Percentiles rank a stretch among this genome's conserved stretches.
phyloP scores from a whole-genome alignment of 2,329 filamentous ascomycete genomes.

The Calonectria henricotiae region DNA sequence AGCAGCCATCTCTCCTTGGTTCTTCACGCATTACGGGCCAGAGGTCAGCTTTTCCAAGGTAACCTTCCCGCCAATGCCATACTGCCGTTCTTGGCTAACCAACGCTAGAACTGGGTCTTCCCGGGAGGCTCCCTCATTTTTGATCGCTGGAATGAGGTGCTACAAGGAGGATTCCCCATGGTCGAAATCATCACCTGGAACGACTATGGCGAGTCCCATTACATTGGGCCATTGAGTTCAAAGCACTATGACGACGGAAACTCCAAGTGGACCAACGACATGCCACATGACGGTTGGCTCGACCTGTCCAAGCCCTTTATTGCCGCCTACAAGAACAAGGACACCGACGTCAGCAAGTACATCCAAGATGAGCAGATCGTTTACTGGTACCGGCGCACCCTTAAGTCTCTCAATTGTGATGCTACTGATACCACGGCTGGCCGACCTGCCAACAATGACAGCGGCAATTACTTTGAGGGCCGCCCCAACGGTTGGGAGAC shows the following conservation, averaged over 20 bases:
- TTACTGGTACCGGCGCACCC: constrained; percentile 72
- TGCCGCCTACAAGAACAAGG: constrained; percentile 67
- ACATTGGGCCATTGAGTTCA: constrained; percentile 66
- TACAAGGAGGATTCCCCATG: constrained; percentile 64
- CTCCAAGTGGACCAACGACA: constrained; percentile 68
- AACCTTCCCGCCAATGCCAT: neutral
- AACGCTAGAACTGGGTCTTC: constrained; percentile 73
- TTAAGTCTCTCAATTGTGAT: constrained; percentile 65
- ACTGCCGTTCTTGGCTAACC: constrained; percentile 56
- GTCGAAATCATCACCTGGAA: constrained; percentile 66
- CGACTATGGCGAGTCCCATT: constrained; percentile 72
- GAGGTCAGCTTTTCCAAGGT: constrained; percentile 43
- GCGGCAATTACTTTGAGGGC: constrained; percentile 69
- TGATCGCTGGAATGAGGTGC: constrained; percentile 69
- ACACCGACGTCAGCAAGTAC: constrained; percentile 59
- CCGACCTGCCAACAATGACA: constrained; percentile 61
- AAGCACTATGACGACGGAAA: constrained; percentile 62
- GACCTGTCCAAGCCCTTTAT: constrained; percentile 71
- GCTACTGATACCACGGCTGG: constrained; percentile 67
- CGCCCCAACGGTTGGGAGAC: constrained; percentile 67
- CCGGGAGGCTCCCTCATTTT: constrained; percentile 73
- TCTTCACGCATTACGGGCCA: constrained; percentile 64
- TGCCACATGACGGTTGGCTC: constrained; percentile 68
- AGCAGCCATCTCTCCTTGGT: constrained; percentile 59
- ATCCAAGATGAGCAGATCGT: constrained; percentile 67